Percentiles rank a stretch among this genome's conserved stretches.
phyloP scores from a whole-genome alignment of 2,329 filamentous ascomycete genomes.

The Fusarium albidum region DNA sequence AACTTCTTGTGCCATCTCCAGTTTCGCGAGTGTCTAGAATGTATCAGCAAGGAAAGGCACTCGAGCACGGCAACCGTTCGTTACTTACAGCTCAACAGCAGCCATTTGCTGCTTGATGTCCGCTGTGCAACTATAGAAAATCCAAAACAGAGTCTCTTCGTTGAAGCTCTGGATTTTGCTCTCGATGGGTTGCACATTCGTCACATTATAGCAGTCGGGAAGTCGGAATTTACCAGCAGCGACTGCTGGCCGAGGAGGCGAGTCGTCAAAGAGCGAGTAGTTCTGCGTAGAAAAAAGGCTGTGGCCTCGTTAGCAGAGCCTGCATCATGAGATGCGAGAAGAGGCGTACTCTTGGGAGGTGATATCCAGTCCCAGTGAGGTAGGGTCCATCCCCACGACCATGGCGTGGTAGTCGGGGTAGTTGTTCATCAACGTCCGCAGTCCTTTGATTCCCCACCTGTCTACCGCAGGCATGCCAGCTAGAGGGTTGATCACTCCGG shows the following conservation, averaged over 20 bases:
- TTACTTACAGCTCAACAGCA: slow-evolving; percentile 67
- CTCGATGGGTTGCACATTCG: slow-evolving; percentile 71
- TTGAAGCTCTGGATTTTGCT: slow-evolving; percentile 73
- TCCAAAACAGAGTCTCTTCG: slow-evolving; percentile 74
- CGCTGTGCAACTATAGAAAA: slow-evolving; percentile 72
- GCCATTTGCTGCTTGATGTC: slow-evolving; percentile 71
- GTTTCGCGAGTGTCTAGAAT: slow-evolving; percentile 66
- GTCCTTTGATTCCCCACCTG: slow-evolving; percentile 71
- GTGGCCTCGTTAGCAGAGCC: slow-evolving; percentile 26
- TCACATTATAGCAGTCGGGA: slow-evolving; percentile 73
- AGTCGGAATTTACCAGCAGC: slow-evolving; percentile 60
- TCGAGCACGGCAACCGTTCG: too few relatives aligned
- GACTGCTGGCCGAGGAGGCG: slow-evolving; percentile 65
- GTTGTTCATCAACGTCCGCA: slow-evolving; percentile 70
- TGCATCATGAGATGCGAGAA: not conserved
- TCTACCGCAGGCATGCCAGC: slow-evolving; percentile 69
- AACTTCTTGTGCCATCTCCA: slow-evolving; percentile 76
- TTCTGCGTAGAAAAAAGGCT: slow-evolving; percentile 66
- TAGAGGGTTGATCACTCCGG: slow-evolving; percentile 64
- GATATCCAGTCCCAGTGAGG: slow-evolving; percentile 65
- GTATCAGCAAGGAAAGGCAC: slow-evolving; percentile 8
- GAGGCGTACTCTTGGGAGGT: slow-evolving; percentile 63
- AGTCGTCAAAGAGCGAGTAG: slow-evolving; percentile 68
- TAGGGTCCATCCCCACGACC: slow-evolving; percentile 67
- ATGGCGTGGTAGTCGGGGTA: slow-evolving; percentile 70